phyloP scores from a whole-genome alignment of 1,284 basidiomycete genomes.

The Apiotrichum porosum region DNA sequence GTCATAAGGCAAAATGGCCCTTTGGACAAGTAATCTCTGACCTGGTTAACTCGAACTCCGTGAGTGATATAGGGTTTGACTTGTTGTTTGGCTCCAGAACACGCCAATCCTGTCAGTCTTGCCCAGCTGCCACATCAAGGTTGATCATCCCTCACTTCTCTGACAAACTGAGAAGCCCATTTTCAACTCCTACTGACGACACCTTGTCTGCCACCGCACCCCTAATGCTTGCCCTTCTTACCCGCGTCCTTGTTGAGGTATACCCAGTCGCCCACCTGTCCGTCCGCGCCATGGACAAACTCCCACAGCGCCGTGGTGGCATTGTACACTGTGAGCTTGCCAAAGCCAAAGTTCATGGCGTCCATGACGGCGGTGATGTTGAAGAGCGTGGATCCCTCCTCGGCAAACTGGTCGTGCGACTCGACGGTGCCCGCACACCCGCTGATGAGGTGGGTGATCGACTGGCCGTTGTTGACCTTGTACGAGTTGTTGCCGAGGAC shows the following conservation, averaged over 20 bases:
- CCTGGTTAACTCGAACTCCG: too few species aligned
- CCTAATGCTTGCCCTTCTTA: too few species aligned
- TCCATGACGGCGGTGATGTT: slow-evolving; percentile 30
- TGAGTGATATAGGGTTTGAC: too few species aligned
- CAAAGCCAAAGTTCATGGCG: slow-evolving; percentile 29
- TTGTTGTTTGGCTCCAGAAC: too few species aligned
- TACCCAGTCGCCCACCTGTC: slow-evolving; percentile 21
- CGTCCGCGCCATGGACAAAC: slow-evolving; percentile 25
- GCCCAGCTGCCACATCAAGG: too few species aligned
- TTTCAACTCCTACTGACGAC: too few species aligned
- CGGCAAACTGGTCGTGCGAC: slow-evolving; percentile 28
- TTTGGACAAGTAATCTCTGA: too few species aligned
- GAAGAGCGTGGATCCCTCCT: slow-evolving; percentile 12
- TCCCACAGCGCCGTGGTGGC: slow-evolving; percentile 25
- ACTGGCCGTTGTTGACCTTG: slow-evolving; percentile 1
- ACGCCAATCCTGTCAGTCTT: too few species aligned
- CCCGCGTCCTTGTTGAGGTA: slow-evolving; percentile 25
- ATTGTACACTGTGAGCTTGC: slow-evolving; percentile 36
- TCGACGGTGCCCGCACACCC: slow-evolving; percentile 43
- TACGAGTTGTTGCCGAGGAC: slow-evolving; percentile 39
- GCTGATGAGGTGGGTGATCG: slow-evolving; percentile 32
- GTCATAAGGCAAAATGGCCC: too few species aligned
- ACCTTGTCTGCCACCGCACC: too few species aligned
- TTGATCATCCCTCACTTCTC: too few species aligned
- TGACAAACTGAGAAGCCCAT: too few species aligned